These are phyloP conservation scores for Verticillium nubilum DNA, from an alignment of 2,329 filamentous ascomycete species.

Conservation along the genomic window DNA sequence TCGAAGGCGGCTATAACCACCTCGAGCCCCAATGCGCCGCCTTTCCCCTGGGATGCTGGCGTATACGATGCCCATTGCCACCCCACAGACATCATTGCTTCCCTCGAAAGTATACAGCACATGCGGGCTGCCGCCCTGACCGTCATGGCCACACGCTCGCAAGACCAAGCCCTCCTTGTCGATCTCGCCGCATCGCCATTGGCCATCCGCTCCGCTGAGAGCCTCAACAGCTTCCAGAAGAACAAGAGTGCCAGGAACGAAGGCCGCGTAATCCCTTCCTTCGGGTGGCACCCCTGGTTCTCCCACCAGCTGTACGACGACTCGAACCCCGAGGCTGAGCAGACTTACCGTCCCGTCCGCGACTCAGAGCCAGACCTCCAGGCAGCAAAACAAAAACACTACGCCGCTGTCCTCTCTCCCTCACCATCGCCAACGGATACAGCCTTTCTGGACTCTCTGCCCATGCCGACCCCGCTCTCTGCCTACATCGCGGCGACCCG, in stretches of 20 bases:
- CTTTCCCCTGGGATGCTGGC: slow-evolving; percentile 65
- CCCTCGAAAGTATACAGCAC: slow-evolving; percentile 46
- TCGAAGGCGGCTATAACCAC: background rate
- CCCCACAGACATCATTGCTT: slow-evolving; percentile 71
- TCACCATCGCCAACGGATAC: slow-evolving; percentile 37
- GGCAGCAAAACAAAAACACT: slow-evolving; percentile 50
- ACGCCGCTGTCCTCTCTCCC: slow-evolving; percentile 58
- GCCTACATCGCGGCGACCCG: slow-evolving; percentile 52
- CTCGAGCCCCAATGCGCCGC: slow-evolving; percentile 1
- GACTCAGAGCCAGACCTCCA: slow-evolving; percentile 13
- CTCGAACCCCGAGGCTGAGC: slow-evolving; percentile 19
- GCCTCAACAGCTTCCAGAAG: slow-evolving; percentile 9
- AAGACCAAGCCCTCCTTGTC: slow-evolving; percentile 71
- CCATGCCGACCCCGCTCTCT: slow-evolving; percentile 55
- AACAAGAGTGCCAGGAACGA: slow-evolving; percentile 16
- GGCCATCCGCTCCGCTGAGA: slow-evolving; percentile 32
- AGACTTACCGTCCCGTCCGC: slow-evolving; percentile 27
- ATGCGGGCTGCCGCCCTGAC: slow-evolving; percentile 66
- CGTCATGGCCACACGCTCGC: slow-evolving; percentile 70
- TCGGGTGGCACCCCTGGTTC: slow-evolving; percentile 88
- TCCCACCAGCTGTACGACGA: slow-evolving; percentile 71
- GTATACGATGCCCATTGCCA: slow-evolving; percentile 80
- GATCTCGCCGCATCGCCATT: slow-evolving; percentile 51
- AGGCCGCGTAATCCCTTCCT: slow-evolving; percentile 53
- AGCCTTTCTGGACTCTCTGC: slow-evolving; percentile 44